phyloP scores from a whole-genome alignment of 2,329 filamentous ascomycete species.

The Leptographium lundbergii region DNA sequence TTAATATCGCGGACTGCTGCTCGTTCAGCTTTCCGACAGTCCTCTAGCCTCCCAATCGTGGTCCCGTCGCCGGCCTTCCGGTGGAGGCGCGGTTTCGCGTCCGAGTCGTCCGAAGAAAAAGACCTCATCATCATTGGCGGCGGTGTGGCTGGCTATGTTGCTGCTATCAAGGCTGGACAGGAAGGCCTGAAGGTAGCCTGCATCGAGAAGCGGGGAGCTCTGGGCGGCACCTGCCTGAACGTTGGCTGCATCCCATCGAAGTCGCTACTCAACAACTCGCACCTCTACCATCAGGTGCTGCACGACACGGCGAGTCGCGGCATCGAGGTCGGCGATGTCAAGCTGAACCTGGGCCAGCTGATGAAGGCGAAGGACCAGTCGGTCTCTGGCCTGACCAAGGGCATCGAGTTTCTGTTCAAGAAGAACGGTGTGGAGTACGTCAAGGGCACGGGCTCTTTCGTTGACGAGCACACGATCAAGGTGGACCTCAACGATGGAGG shows the following conservation, averaged over 20 bases:
- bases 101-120: conserved; percentile 63
- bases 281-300: conserved; percentile 91
- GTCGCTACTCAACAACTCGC: conserved; percentile 98
- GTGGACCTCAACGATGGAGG: conserved; percentile 84
- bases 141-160: conserved; percentile 96
- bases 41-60: conserved; percentile 33
- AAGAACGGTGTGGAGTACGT: conserved; percentile 98
- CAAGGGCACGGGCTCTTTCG: conserved; percentile 82
- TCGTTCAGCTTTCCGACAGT: conserved; percentile 40
- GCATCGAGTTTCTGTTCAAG: conserved; percentile 96
- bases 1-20: conserved; percentile 46
- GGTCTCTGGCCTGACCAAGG: conserved; percentile 81
- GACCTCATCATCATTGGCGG: conserved; percentile 96
- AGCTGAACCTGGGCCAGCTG: conserved; percentile 87
- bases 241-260: conserved; percentile 99
- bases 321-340: conserved; percentile 94
- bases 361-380: conserved; percentile 98
- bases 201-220: conserved; percentile 92
- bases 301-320: conserved; percentile 96
- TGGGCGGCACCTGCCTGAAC: conserved; percentile 96
- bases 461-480: conserved; percentile 81
- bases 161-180: conserved; percentile 97
- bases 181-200: conserved; percentile 94
- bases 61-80: conserved; percentile 30
- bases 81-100: conserved; percentile 47